Percentiles rank a stretch among this genome's conserved stretches.
phyloP scores from a whole-genome alignment of 306 rosid species.

The Purshia tridentata region DNA sequence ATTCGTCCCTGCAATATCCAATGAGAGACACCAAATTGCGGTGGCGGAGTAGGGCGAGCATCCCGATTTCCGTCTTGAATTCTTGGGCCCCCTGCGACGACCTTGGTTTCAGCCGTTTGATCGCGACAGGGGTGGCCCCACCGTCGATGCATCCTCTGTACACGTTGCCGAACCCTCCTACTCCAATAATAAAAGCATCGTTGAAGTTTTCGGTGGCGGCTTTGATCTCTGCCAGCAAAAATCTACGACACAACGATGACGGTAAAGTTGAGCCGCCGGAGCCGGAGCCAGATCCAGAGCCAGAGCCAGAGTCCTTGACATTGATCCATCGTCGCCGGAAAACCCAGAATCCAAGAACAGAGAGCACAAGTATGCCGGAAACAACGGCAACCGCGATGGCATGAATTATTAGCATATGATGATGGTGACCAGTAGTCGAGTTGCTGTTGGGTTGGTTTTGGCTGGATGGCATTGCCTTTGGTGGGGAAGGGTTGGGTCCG shows the following conservation, averaged over 20 bases:
- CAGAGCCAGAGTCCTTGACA: background rate
- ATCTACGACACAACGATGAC: slow-evolving; percentile 25
- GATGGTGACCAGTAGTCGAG: too few species aligned
- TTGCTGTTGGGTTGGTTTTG: too few species aligned
- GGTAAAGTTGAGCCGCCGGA: too few species aligned
- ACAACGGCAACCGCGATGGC: slow-evolving; percentile 9
- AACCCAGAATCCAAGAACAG: background rate
- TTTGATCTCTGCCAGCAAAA: slow-evolving; percentile 32
- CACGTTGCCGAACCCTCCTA: slow-evolving; percentile 47
- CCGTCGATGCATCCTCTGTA: slow-evolving; percentile 31
- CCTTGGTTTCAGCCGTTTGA: slow-evolving; percentile 37
- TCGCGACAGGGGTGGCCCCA: slow-evolving; percentile 13
- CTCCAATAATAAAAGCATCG: slow-evolving; percentile 23
- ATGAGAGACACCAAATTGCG: slow-evolving; percentile 32
- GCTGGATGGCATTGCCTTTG: background rate
- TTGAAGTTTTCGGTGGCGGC: slow-evolving; percentile 36
- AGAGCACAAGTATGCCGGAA: background rate
- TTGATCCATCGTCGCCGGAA: background rate
- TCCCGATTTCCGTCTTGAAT: slow-evolving; percentile 41
- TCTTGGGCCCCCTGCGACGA: slow-evolving; percentile 39
- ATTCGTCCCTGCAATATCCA: slow-evolving; percentile 17
- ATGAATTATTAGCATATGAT: too few species aligned
- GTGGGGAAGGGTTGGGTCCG: slow-evolving; percentile 39
- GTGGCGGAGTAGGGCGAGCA: slow-evolving; percentile 37
- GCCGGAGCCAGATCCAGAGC: too few species aligned